Conservation (phyloP, 371 early-diverging fungal species). For the Rhizopus sp. region DNA sequence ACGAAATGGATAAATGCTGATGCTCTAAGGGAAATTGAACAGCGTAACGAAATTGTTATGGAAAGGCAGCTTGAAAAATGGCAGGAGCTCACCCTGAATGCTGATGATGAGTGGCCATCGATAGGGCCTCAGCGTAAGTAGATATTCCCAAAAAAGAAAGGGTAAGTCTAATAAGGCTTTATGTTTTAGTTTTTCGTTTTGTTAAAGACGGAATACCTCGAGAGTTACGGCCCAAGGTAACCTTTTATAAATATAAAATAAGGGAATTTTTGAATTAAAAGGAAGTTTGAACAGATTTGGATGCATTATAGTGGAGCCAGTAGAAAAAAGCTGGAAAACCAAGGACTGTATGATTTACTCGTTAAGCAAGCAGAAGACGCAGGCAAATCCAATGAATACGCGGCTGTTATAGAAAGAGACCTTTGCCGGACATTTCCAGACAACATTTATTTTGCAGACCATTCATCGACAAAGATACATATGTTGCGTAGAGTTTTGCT, state of each 20-base stretch:
- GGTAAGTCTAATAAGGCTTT: background rate
- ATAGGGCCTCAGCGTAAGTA: constrained; percentile 52
- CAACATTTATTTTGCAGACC: constrained; percentile 68
- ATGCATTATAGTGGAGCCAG: constrained; percentile 81
- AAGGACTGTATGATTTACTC: constrained; percentile 60
- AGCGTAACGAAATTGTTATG: constrained; percentile 49
- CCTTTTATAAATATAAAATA: background rate
- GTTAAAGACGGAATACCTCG: constrained; percentile 81
- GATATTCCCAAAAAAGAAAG: background rate
- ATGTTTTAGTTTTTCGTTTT: constrained; percentile 62
- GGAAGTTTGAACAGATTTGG: constrained; percentile 61
- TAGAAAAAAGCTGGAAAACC: constrained; percentile 54
- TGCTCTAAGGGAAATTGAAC: constrained; percentile 55
- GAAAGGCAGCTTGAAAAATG: constrained; percentile 55
- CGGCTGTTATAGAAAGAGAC: constrained; percentile 75
- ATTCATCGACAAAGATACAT: constrained; percentile 56
- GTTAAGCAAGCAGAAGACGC: constrained; percentile 51
- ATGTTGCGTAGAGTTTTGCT: constrained; percentile 71
- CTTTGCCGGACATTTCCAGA: constrained; percentile 84
- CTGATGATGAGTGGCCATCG: constrained; percentile 52
- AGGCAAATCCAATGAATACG: constrained; percentile 57
- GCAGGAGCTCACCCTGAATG: constrained; percentile 41
- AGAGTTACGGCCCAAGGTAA: constrained; percentile 62
- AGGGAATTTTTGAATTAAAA: background rate
- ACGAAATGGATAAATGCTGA: constrained; percentile 55